Base-by-base conservation (phyloP, 2,329 filamentous ascomycete genomes). In the Zasmidium citrigriseum region DNA sequence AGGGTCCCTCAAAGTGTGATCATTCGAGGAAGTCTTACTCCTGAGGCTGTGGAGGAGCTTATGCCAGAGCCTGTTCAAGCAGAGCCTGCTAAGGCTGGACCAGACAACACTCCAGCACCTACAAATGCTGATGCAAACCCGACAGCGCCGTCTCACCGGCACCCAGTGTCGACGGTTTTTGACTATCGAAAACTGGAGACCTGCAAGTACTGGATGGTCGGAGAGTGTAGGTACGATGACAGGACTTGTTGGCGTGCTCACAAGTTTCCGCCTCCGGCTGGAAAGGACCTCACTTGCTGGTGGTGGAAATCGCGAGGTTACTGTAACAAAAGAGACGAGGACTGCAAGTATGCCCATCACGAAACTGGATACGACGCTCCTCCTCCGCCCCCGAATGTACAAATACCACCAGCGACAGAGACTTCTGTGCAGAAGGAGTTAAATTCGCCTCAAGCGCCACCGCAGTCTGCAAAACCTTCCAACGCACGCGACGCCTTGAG, bases 21-120 rank as follows among this genome's bases (percentile, higher is more conserved):
- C 51, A 45, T 25, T 10, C 51, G 62, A 54, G 45, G 60, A 18
- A 54, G 54, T 12, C 55, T 57, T 18, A 49, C 60, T 46, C 59
- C 59, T 4, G 53, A 49, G 25, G 22, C 34, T 14, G 20, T 14
- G 46, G 22, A 46, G 34, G 11, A 10, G 4, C 52, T 41, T 11
- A 21, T 41, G 18, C n/a, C 52, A 3, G 25, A 22, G 29, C 52
- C 52, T 11, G 47, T 38, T 12, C 47, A n/a, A 16, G 24, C 48
- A 22, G 29, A 4, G 4, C 12, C 5, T 10, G 4, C 34, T n/a
- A n/a, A 11, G 14, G 12, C 7, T 41, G 4, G 4, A 23, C 25
- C 18, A 10, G 25, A 46, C 27, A 23, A 14, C 16, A 45, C 23
- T 34, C 27, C 29, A 11, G 23, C 25, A 10, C 22, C 29, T 41